Evolutionary conservation across 768 basidiomycete genomes (phyloP).

Genomic region (Leucocoprinus birnbaumii): DNA sequence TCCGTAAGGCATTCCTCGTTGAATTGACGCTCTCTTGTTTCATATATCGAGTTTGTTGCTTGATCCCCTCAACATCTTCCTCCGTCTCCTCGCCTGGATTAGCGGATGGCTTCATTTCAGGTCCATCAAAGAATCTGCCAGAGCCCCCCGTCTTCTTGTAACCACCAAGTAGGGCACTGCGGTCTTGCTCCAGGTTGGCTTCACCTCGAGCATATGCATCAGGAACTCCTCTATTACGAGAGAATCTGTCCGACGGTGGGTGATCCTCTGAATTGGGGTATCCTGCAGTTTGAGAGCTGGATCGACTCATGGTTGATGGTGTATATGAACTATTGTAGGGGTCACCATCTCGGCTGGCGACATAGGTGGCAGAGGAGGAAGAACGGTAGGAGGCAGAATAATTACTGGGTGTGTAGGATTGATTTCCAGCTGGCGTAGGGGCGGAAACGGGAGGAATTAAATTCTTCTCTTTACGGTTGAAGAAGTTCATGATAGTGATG

Average conservation of each 20-base stretch:
- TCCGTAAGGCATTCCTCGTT: conserved; percentile 86
- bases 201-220: conserved; percentile 66
- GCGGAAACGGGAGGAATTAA: conserved; percentile 64
- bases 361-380: conserved; percentile 49
- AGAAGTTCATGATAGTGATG: conserved; percentile 52
- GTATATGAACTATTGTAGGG: conserved; percentile 31
- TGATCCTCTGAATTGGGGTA: conserved; percentile 18
- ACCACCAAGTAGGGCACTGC: conserved; percentile 74
- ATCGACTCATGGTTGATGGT: conserved; percentile 9
- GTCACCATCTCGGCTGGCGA: conserved; percentile 69
- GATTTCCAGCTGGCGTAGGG: conserved; percentile 18
- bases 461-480: conserved; percentile 63
- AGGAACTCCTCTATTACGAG: conserved; percentile 49
- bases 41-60: conserved; percentile 80
- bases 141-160: conserved; percentile 62
- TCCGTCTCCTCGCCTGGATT: conserved; percentile 72
- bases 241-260: conserved; percentile 43
- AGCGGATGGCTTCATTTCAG: conserved; percentile 40
- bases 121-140: conserved; percentile 70
- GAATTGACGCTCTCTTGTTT: conserved; percentile 93
- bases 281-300: conserved; percentile 15
- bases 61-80: conserved; percentile 93
- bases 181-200: conserved; percentile 60
- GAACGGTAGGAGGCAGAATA: conserved; percentile 31
- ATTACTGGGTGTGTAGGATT: conserved; percentile 22